Evolutionary conservation across 2,329 filamentous ascomycete species (phyloP), one percentile per base, ranked within the genome.

Genomic region (Fusarium pseudograminearum): DNA sequence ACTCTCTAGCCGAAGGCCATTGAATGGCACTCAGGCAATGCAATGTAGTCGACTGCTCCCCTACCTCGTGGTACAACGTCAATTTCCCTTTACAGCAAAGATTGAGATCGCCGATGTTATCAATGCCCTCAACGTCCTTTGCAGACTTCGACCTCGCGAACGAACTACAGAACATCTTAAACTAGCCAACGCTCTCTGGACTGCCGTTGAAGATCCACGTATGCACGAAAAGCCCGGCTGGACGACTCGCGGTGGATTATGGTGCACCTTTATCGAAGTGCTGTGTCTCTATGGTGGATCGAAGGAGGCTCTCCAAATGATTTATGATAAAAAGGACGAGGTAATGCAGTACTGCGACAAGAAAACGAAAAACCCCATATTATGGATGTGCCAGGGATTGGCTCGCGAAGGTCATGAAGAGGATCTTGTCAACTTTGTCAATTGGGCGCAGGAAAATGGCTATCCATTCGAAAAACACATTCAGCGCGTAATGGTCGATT

Each of bases 1-100:
- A 78, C 67, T 82, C 61, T 72, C 80, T 73, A 79, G 82, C 66
- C 74, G 82, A 70, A 74, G 85, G 66, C 72, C 84, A 53, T 74
- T 93, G 76, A 89, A 93, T 78, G 83, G 88, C 72, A 85, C 90
- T 42, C 91, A 96, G 73, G 90, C 91, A 1, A 79, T 84, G 20
- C 80, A 86, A 58, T 82, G 85, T 59, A 78, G 77, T 14, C 79
- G 85, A 40, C 88, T 93, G 44, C 86, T 93, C 61, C 80, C 85
- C 24, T 87, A 93, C 76, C 81, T 93, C n/a, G 65, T 76, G 8
- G 73, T 77, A 20, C 75, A 78, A 56, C 60, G 61, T 26, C 62
- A 61, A 34, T 42, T 61, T 46, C 45, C 63, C n/a, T 56, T 42
- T 10, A 31, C 52, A n/a, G 18, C 58, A 30, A 79, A 84, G 69